Base-by-base conservation (phyloP, 768 basidiomycete genomes). In the Amanita rubescens region DNA sequence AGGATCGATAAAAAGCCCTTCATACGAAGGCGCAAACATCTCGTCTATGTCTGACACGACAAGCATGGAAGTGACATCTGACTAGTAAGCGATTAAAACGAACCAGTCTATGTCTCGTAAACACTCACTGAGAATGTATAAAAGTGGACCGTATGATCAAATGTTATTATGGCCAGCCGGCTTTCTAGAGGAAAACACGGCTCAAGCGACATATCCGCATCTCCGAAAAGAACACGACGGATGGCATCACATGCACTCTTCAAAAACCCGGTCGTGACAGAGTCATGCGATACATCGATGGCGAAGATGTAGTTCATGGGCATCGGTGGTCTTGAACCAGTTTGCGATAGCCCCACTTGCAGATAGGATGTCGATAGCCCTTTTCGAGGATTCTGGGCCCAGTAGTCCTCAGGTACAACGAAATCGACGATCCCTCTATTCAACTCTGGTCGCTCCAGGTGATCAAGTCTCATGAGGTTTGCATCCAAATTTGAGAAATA, bases 381-480 rank as follows among this genome's bases (percentile, higher is more conserved):
- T 25, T 75, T 71, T 15, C 81, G 73, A 11, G 87, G 83, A 43
- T 85, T 78, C 33, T 78, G 73, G 2, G 93, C 88, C 90, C 91
- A 94, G 63, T 99, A 99, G 43, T 84, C 81, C 57, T 83, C 72
- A 0, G 85, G 77, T 9, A 94, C 94, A 3, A 75, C 73, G 58
- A 96, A 94, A 67, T 98, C 96, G 47, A 96, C 78, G 0, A 94
- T 97, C 2, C 96, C 96, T 65, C 85, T 85, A 59, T 81, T 85
- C 24, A 99, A 72, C 67, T 99, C 96, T 15, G 87, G 90, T 7
- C 93, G 81, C 53, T 89, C 74, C 24, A 78, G 68, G 58, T 93
- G 84, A 66, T 97, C 94, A 42, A 91, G 68, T 27, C 94, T 79
- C 61, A 86, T 76, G 37, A 86, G 75, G 60, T 84, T 87, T 24